These are phyloP conservation scores for Lipomyces lipofer DNA, from an alignment of 805 yeast genomes.

Conservation along the genomic window DNA sequence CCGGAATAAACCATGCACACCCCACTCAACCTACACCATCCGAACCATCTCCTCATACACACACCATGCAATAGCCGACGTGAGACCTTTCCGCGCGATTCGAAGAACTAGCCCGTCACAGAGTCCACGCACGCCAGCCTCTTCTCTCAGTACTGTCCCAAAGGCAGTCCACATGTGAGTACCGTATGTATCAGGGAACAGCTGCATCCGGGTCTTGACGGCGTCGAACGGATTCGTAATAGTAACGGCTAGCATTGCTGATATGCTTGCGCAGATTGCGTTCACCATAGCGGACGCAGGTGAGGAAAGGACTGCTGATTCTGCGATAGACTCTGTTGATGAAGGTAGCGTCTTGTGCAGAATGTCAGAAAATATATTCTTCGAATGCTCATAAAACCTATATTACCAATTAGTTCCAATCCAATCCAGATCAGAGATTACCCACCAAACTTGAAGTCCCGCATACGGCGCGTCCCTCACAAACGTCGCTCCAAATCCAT, in stretches of 20 bases:
- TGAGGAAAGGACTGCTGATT: conserved; percentile 26
- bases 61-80: conserved; percentile 97
- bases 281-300: conserved; percentile 60
- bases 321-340: too few species aligned
- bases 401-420: too few species aligned
- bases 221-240: conserved; percentile 95
- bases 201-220: conserved; percentile 86
- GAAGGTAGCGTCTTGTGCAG: conserved; percentile 34
- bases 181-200: conserved; percentile 53
- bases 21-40: not conserved
- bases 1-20: too few species aligned
- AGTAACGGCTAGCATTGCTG: conserved; percentile 79
- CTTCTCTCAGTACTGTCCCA: conserved; percentile 41
- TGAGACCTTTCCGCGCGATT: conserved; percentile 77
- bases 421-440: too few species aligned
- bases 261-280: conserved; percentile 69
- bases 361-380: conserved; percentile 53
- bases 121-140: conserved; percentile 55
- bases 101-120: conserved; percentile 85
- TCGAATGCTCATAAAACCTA: conserved; percentile 80
- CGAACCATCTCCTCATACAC: conserved; percentile 83
- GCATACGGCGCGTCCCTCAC: conserved; percentile 96
- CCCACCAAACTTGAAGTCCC: conserved; percentile 82
- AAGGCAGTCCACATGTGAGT: conserved; percentile 45
- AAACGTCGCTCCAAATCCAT: conserved; percentile 84